A percentile compares a stretch with the other conserved stretches of the same genome.
Conservation (phyloP, 2,329 filamentous ascomycete species). For the Colletotrichum incanum region DNA sequence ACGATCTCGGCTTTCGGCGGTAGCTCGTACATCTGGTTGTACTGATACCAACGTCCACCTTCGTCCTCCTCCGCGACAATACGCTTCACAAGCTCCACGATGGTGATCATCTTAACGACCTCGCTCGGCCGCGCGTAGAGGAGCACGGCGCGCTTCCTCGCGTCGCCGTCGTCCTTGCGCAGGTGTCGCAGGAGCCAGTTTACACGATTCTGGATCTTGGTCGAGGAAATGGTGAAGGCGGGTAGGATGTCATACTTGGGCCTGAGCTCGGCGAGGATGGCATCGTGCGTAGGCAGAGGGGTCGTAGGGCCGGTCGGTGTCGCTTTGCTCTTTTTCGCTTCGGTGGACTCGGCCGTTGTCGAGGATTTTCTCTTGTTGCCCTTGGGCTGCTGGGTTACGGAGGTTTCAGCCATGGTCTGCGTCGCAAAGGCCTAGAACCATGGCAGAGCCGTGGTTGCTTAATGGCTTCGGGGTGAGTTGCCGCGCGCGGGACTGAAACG, state of each 20-base stretch:
- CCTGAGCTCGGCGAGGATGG: constrained; percentile 60
- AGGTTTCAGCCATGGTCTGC: constrained; percentile 21
- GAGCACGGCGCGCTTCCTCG: constrained; percentile 57
- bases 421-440: constrained; percentile 10
- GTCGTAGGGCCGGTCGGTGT: constrained; percentile 43
- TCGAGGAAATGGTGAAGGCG: constrained; percentile 72
- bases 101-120: constrained; percentile 77
- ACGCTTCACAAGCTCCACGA: constrained; percentile 75
- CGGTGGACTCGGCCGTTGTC: constrained; percentile 18
- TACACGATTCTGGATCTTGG: constrained; percentile 72
- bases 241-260: constrained; percentile 65
- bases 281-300: constrained; percentile 57
- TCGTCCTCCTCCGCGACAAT: constrained; percentile 61
- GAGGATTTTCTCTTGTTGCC: constrained; percentile 33
- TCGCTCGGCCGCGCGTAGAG: constrained; percentile 67
- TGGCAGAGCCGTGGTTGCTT: constrained; percentile 10
- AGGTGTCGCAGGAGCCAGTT: constrained; percentile 62
- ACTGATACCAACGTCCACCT: constrained; percentile 65
- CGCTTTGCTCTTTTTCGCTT: constrained; percentile 35
- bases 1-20: constrained; percentile 55
- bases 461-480: constrained; percentile 3
- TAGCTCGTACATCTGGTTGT: constrained; percentile 70
- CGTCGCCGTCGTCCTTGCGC: constrained; percentile 45
- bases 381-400: constrained; percentile 7
- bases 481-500: constrained; percentile 10